Evolutionary conservation across 2,329 filamentous ascomycete species (phyloP).

Genomic region (Beauveria medogensis): DNA sequence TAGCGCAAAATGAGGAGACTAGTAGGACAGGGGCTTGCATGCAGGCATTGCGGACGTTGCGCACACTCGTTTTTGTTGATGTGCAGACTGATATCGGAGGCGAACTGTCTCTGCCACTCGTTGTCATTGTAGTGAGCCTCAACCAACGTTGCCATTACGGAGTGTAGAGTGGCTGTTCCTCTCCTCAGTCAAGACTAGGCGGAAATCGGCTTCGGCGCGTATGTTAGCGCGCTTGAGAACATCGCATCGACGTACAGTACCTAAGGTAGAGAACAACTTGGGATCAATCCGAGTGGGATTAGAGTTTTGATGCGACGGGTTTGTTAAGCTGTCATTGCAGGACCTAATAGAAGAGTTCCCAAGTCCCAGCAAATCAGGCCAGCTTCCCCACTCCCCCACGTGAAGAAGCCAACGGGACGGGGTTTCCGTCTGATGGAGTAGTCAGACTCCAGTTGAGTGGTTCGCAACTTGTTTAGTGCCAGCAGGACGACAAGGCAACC

Average conservation of each 20-base stretch:
- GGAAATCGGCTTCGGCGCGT: not conserved
- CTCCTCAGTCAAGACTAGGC: not conserved
- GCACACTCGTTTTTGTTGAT: not conserved
- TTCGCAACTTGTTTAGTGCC: not conserved
- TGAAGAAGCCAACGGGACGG: slow-evolving; percentile 1
- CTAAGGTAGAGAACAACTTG: not conserved
- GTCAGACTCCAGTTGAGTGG: not conserved
- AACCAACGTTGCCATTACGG: not conserved
- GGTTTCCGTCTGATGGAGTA: not conserved
- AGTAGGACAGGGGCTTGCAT: not conserved
- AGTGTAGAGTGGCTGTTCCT: not conserved
- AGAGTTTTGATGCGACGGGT: not conserved
- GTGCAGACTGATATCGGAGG: not conserved
- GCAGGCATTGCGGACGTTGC: not conserved
- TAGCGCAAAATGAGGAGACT: not conserved
- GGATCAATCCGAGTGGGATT: not conserved
- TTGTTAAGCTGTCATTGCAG: not conserved
- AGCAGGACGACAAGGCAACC: not conserved
- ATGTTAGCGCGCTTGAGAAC: not conserved
- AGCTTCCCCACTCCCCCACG: slow-evolving; percentile 8
- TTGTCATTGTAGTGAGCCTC: not conserved
- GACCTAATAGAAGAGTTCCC: not conserved
- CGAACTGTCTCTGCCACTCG: too few species aligned
- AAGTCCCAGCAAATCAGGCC: not conserved
- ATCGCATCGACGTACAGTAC: too few species aligned